Evolutionary conservation across 805 yeast genomes (phyloP), one percentile per base, ranked within the genome.

Genomic region (Blastobotrys parvus): DNA sequence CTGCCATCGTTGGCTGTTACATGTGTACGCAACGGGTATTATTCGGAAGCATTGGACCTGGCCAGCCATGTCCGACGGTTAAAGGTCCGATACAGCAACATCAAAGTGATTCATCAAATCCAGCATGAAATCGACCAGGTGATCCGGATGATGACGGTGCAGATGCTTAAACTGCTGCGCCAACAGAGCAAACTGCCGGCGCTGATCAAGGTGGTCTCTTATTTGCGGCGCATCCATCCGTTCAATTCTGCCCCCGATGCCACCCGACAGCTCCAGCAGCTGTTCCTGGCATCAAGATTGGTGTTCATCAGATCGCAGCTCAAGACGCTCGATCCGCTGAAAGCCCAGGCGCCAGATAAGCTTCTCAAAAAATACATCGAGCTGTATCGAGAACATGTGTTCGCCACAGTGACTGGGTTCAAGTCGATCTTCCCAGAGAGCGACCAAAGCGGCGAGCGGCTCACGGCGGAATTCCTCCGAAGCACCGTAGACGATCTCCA

Each of bases 1-100:
- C 65, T 92, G 27, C 97, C 98, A 1, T 72, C 94, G 1, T 60
- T 90, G 38, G 79, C 90, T 27, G 72, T 79, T 38, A 78, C 89
- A n/a, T 86, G 97, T 61, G 85, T 89, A 8, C 70, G 77, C 38
- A 81, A 82, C 38, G 95, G 95, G 0, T 84, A 83, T 55, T 92
- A 89, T 57, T 82, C 87, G 27, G 95, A 88, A 55, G 88, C 96
- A 7, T 72, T 90, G 29, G 95, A 90, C 58, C 74, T 90, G 11
- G 82, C 88, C 10, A 73, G 82, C 23, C 78, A 84, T 54, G 78
- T 83, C 0, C 73, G 80, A 48, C 71, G 94, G 43, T 66, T 92
- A 19, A 67, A 72, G 0, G 75, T 79, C 15, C 69, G 94, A 45
- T 89, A 81, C 59, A 85, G 88, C 5, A 72, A 72, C 35, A 62